These are phyloP conservation scores for Metschnikowia noctiluminum DNA, from an alignment of 805 yeast genomes.

Conservation along the genomic window DNA sequence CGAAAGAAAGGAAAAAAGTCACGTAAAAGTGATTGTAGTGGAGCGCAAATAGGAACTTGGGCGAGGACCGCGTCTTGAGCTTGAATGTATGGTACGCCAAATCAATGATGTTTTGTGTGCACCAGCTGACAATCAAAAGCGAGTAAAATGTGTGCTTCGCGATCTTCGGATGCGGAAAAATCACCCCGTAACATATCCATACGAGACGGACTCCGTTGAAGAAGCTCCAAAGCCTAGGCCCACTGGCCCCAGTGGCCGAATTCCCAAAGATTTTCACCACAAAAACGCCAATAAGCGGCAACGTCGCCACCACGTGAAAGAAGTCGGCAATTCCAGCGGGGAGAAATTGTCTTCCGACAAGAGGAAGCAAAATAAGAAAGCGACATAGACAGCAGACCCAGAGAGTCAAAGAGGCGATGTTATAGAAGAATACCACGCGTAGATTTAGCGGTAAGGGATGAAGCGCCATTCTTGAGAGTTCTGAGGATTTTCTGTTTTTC, in stretches of 20 bases:
- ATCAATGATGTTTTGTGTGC: constrained; percentile 31
- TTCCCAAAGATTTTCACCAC: constrained; percentile 10
- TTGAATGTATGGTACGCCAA: constrained; percentile 34
- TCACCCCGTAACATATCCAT: constrained; percentile 41
- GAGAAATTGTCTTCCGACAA: constrained; percentile 61
- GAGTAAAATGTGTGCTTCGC: constrained; percentile 43
- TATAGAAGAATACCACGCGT: constrained; percentile 32
- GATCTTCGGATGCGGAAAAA: constrained; percentile 39
- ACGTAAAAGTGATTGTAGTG: constrained; percentile 34
- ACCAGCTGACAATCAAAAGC: constrained; percentile 35
- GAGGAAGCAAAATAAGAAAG: constrained; percentile 51
- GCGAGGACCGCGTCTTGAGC: constrained; percentile 34
- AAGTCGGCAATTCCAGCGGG: constrained; percentile 75
- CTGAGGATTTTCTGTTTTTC: no score
- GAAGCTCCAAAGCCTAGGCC: constrained; percentile 27
- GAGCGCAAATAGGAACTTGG: constrained; percentile 34
- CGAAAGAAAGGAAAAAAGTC: constrained; percentile 31
- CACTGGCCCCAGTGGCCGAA: constrained; percentile 1
- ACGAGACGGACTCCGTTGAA: constrained; percentile 30
- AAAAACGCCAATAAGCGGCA: constrained; percentile 29
- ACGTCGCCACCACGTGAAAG: constrained; percentile 41
- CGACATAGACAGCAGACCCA: constrained; percentile 51
- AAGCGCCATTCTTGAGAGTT: no score
- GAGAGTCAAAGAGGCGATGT: constrained; percentile 35
- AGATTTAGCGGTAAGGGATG: constrained; percentile 35